Conservation (phyloP, 441 rosid genomes). For the Eutrema salsugineum region DNA sequence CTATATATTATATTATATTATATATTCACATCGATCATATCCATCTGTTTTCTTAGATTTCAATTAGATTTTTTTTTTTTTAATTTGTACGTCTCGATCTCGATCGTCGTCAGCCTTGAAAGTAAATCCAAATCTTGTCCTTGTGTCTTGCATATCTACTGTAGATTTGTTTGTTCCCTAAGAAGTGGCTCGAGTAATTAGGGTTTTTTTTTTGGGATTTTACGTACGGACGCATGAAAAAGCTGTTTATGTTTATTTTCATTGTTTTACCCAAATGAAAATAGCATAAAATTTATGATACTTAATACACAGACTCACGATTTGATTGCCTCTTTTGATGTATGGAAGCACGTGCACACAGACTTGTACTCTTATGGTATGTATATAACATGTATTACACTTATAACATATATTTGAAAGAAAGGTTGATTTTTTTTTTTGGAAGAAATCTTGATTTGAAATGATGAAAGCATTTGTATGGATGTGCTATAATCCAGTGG, state of each 20-base stretch:
- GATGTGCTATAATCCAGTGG: conserved; percentile 26
- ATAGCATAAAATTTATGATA: conserved; percentile 34
- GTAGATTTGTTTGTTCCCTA: conserved; percentile 30
- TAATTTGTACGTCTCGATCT: neutral
- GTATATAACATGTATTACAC: neutral
- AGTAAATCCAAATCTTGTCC: neutral
- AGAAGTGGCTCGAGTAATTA: conserved; percentile 30
- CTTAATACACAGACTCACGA: conserved; percentile 22
- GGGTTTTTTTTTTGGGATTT: conserved; percentile 27
- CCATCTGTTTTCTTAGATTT: conserved; percentile 4
- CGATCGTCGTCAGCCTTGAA: neutral
- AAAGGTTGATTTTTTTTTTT: conserved; percentile 12
- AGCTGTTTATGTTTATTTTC: conserved; percentile 2
- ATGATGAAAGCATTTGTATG: conserved; percentile 7
- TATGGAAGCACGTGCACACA: conserved; percentile 24
- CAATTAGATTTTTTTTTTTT: neutral
- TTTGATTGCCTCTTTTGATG: conserved; percentile 27
- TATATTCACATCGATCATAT: conserved; percentile 19
- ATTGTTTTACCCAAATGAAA: neutral
- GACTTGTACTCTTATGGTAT: conserved; percentile 12
- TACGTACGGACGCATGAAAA: conserved; percentile 28
- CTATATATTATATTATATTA: neutral
- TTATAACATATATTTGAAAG: conserved; percentile 12
- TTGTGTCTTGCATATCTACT: neutral
- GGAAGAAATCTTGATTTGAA: conserved; percentile 30